Evolutionary conservation across 1,139 yeast genomes (phyloP).

Genomic region (Pichia sp.): DNA sequence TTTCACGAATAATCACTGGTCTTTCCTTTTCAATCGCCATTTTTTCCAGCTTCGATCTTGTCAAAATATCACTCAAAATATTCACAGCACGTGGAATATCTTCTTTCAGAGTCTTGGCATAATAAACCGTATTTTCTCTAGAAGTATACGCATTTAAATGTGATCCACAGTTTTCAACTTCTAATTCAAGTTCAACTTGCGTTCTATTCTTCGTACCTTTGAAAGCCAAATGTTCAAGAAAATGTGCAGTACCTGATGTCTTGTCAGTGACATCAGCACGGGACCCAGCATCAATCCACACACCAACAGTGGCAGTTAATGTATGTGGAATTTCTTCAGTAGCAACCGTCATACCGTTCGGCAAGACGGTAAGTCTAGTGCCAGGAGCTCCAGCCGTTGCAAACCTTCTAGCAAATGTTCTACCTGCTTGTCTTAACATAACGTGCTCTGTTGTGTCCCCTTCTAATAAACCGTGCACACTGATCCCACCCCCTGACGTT

Average conservation of each 20-base stretch:
- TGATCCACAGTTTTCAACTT: constrained; percentile 93
- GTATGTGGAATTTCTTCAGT: constrained; percentile 84
- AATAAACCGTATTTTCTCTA: constrained; percentile 94
- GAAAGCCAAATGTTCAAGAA: constrained; percentile 91
- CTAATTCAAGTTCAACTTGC: constrained; percentile 83
- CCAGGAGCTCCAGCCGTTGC: neutral
- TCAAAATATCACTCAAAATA: constrained; percentile 81
- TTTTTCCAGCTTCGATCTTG: constrained; percentile 75
- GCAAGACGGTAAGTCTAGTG: constrained; percentile 56
- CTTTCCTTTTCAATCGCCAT: constrained; percentile 91
- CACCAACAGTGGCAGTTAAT: constrained; percentile 94
- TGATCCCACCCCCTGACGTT: too few species aligned
- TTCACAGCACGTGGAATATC: constrained; percentile 86
- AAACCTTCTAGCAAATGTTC: too few species aligned
- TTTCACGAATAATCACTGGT: constrained; percentile 90
- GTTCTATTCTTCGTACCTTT: constrained; percentile 83
- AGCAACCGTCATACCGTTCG: constrained; percentile 92
- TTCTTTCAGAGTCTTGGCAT: constrained; percentile 76
- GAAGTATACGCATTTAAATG: constrained; percentile 97
- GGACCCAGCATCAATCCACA: constrained; percentile 97
- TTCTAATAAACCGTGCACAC: too few species aligned
- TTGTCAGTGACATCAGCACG: constrained; percentile 81
- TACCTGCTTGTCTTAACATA: too few species aligned
- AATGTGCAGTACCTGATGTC: constrained; percentile 94
- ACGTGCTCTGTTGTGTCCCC: too few species aligned